Base-by-base conservation (phyloP, 2,329 filamentous ascomycete genomes). In the Fusarium cicatricum region DNA sequence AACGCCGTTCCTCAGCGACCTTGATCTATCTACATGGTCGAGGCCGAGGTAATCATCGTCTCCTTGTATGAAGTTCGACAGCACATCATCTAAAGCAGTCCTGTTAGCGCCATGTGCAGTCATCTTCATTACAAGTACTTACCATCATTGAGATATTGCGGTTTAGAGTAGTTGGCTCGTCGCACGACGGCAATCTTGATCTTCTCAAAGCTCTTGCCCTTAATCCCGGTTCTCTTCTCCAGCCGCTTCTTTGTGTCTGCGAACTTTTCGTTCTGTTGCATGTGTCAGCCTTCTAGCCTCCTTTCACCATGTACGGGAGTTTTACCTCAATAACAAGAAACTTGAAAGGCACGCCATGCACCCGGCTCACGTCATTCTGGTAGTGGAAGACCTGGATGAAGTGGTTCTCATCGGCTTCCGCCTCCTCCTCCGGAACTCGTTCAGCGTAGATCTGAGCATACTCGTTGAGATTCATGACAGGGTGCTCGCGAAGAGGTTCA, bases 181-280 rank as follows among this genome's bases (percentile, higher is more conserved):
- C 87, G 81, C 45, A 97, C 84, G 28, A 96, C 77, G 7, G 92
- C 90, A 79, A 99, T 97, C 76, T 96, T 97, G 75, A 99, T 95
- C 82, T 98, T 98, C 75, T 99, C 94, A 66, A 99, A 93, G 64
- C 92, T 92, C 81, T 99, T 99, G 74, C 95, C 96, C 77, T 97
- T 97, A 77, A 99, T 88, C 21, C 93, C 93, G 1, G 91, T 97
- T 55, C 94, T 85, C 75, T 93, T 94, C 66, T 95, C 93, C 4
- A 99, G 80, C n/a, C 95, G 87, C 77, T 96, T 92, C 79, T 94
- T 97, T 37, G 93, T 97, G 29, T 98, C 91, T 54, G 86, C 87
- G 76, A 99, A 98, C 33, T 83, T 81, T 74, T 99, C 95, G 48
- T 87, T 90, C 86, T 94, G 45, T 6, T 4, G 3, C 14, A 16